These are phyloP conservation scores for Chrysosporium keratinophilum DNA, from an alignment of 2,329 filamentous ascomycete species.

Conservation along the genomic window DNA sequence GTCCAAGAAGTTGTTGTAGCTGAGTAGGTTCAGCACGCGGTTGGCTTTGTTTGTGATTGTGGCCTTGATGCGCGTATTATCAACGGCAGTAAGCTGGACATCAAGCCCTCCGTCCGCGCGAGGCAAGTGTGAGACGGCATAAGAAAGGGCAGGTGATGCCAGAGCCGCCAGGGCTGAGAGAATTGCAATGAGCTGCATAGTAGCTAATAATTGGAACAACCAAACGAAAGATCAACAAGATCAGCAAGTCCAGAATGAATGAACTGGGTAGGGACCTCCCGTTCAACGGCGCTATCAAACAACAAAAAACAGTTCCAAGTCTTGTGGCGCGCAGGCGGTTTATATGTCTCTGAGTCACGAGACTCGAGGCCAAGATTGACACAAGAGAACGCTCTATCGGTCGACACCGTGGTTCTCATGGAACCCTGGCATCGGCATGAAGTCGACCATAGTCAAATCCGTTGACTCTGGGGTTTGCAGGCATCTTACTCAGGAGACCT, in stretches of 20 bases:
- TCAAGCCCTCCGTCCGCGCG: slow-evolving; percentile 2
- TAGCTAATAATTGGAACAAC: neutral
- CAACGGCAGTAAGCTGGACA: slow-evolving; percentile 12
- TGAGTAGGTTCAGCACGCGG: slow-evolving; percentile 6
- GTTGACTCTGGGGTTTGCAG: neutral
- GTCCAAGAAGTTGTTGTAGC: slow-evolving; percentile 14
- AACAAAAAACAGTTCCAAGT: neutral
- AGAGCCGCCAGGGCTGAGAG: slow-evolving; percentile 9
- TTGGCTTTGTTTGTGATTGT: slow-evolving; percentile 12
- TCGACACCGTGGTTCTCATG: neutral
- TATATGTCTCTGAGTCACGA: neutral
- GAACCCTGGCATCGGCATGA: neutral
- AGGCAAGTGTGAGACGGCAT: neutral
- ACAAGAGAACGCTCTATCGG: neutral
- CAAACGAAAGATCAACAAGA: neutral
- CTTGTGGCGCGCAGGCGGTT: neutral
- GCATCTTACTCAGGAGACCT: too few species aligned
- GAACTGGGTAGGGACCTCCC: neutral
- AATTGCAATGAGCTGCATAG: slow-evolving; percentile 8
- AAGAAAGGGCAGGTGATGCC: slow-evolving; percentile 1
- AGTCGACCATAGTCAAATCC: neutral
- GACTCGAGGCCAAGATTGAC: neutral
- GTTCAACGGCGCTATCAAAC: neutral
- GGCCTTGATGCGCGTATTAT: slow-evolving; percentile 14
- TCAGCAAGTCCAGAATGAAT: neutral